Evolutionary conservation across 2,329 filamentous ascomycete species (phyloP), one percentile per base, ranked within the genome.

Genomic region (Alternaria angustiovoidea): DNA sequence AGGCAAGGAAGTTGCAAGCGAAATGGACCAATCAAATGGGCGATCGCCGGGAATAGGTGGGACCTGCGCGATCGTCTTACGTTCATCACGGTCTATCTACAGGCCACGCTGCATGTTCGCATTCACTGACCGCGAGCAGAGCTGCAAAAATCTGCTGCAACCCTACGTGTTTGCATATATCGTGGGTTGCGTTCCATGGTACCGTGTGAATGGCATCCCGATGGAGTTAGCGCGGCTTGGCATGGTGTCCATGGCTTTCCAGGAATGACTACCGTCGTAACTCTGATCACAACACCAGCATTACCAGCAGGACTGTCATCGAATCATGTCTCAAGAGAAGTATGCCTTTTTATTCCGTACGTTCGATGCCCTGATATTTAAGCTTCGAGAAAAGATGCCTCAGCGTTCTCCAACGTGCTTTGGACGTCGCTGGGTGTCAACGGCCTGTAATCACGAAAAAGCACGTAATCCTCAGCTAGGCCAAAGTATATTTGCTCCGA

Each of bases 111-210:
- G 38, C 34, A 30, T 36, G 2, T 48, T 39, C 49, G 38, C 16
- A 16, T 36, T 46, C 20, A n/a, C 26, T 7, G 56, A n/a, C 38
- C 32, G 18, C 24, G n/a, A 30, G 30, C 41, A 46, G 39, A 42
- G 34, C 54, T 49, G 32, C 46, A 4, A 22, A 20, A 49, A 43
- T 51, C 11, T 43, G 44, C 52, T 48, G 34, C 26, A 18, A 42
- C 24, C 51, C 6, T 47, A 36, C 42, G 39, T 43, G 44, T 48
- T 61, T 57, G 49, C 28, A 14, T 51, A 20, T 32, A 42, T 30
- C 34, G 55, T 47, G 36, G 46, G 42, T 38, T 53, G 44, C 36
- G 61, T 64, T 54, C 55, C 61, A 59, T 55, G 55, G 54, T 64
- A 53, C 18, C 8, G 46, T 44, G 38, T 43, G 34, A 36, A 53